Base-by-base conservation (phyloP, 352 stramenopile genomes). In the Phytophthora pinifolia region DNA sequence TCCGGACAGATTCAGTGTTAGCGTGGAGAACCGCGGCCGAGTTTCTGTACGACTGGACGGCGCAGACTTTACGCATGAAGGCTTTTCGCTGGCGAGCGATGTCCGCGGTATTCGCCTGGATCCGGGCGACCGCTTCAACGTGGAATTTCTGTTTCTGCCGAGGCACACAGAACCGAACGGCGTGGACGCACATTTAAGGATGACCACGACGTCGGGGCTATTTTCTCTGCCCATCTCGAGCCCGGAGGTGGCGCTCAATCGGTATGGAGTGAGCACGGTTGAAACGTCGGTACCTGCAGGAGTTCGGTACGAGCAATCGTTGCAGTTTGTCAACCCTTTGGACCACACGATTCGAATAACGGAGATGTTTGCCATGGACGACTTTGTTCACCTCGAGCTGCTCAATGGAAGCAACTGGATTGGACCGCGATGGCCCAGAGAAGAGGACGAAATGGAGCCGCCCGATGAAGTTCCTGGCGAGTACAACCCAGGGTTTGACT, bases 271-370 rank as follows among this genome's bases (percentile, higher is more conserved):
- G 7, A 35, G 22, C 2, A 55, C 55, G 1, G 48, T 83, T 30
- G 51, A 48, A 13, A 46, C 64, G 1, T 70, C 72, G 3, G 29
- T 84, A n/a, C 72, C 76, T 8, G 17, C 55, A 15, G 74, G 65
- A n/a, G 54, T 57, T 0, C 50, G 45, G 17, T 74, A 74, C 30
- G 56, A 65, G 20, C 43, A 75, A 20, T 54, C 57, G n/a, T 45
- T 89, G 35, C 18, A 51, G 8, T 55, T 89, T 52, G 36, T 49
- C 13, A 89, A 89, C 48, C 67, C 79, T 14, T 57, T 46, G n/a
- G 22, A 77, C 15, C 17, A 65, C 13, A 50, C 61, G 6, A 48
- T 89, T 38, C 72, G 67, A 27, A 59, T 89, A 17, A 67, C 68
- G 1, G 76, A 89, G 31, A 49, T 83, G 9, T 87, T 72, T 17